A percentile compares a stretch with the other conserved stretches of the same genome.
phyloP scores from a whole-genome alignment of 768 basidiomycete genomes.

The Lyophyllum shimeji region DNA sequence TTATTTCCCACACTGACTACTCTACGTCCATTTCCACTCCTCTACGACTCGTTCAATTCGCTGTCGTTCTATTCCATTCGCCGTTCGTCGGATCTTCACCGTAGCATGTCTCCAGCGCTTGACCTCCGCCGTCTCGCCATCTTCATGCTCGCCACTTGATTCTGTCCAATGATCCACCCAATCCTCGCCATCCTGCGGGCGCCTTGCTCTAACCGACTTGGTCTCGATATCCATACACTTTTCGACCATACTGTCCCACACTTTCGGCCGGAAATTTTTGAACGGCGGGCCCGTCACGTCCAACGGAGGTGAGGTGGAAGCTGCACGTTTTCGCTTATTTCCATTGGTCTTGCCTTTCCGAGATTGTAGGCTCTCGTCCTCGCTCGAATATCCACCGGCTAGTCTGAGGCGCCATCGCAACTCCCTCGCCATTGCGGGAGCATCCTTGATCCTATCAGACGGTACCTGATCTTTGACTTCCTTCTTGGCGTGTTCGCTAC shows the following conservation, averaged over 20 bases:
- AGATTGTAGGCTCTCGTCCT: constrained; percentile 53
- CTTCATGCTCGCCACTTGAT: constrained; percentile 27
- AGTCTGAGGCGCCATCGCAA: constrained; percentile 78
- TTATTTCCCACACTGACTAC: constrained; percentile 18
- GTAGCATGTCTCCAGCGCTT: constrained; percentile 47
- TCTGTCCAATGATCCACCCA: constrained; percentile 48
- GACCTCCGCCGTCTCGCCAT: constrained; percentile 38
- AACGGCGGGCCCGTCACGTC: constrained; percentile 35
- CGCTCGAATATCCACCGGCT: constrained; percentile 61
- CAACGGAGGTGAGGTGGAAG: constrained; percentile 20
- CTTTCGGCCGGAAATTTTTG: constrained; percentile 66
- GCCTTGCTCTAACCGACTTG: constrained; percentile 34
- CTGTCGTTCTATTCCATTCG: constrained; percentile 64
- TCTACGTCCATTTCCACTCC: constrained; percentile 57
- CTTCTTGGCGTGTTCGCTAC: constrained; percentile 67
- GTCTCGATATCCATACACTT: constrained; percentile 41
- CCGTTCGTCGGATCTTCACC: constrained; percentile 57
- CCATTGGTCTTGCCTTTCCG: constrained; percentile 25
- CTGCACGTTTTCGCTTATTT: constrained; percentile 41
- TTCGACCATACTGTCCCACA: constrained; percentile 58
- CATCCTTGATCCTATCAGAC: constrained; percentile 77
- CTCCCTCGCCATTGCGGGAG: constrained; percentile 78
- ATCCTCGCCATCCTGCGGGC: constrained; percentile 35
- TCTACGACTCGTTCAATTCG: constrained; percentile 68
- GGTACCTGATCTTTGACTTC: constrained; percentile 84